Conservation (phyloP, 2,329 filamentous ascomycete genomes). For the Fusarium zealandicum region DNA sequence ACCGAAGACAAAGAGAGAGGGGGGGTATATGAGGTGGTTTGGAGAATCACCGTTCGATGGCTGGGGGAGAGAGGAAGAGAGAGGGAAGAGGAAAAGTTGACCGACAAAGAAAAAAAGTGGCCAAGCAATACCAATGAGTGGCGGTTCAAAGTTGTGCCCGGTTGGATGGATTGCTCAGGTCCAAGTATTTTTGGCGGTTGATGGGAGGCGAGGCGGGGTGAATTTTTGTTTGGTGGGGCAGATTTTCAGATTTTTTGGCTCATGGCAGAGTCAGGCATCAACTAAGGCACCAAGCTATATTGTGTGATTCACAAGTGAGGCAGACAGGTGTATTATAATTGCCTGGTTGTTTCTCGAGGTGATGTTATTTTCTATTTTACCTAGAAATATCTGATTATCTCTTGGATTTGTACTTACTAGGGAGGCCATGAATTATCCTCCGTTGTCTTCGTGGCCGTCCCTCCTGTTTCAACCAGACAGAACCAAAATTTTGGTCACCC, state of each 20-base stretch:
- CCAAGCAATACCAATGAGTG: slow-evolving; percentile 39
- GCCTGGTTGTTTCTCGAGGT: no score
- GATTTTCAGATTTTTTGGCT: slow-evolving; percentile 47
- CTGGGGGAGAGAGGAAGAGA: slow-evolving; percentile 17
- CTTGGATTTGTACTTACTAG: no score
- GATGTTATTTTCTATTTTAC: background rate
- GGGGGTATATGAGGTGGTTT: slow-evolving; percentile 30
- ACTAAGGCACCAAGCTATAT: slow-evolving; percentile 44
- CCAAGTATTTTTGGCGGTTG: slow-evolving; percentile 35
- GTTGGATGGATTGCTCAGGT: slow-evolving; percentile 25
- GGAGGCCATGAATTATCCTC: background rate
- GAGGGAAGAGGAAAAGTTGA: slow-evolving; percentile 28
- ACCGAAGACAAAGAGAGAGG: slow-evolving; percentile 13
- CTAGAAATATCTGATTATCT: no score
- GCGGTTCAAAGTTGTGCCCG: slow-evolving; percentile 39
- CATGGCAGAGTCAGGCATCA: slow-evolving; percentile 47
- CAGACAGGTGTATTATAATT: no score
- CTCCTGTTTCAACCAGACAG: background rate
- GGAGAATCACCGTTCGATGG: slow-evolving; percentile 37
- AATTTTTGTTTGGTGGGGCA: slow-evolving; percentile 52
- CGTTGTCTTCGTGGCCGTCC: background rate
- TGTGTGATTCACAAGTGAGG: no score
- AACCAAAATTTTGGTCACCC: slow-evolving; percentile 6
- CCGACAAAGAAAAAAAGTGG: slow-evolving; percentile 37
- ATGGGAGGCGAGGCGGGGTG: slow-evolving; percentile 51